Evolutionary conservation across 2,329 filamentous ascomycete genomes (phyloP), one percentile per base, ranked within the genome.

Genomic region (Penicillium sp.): DNA sequence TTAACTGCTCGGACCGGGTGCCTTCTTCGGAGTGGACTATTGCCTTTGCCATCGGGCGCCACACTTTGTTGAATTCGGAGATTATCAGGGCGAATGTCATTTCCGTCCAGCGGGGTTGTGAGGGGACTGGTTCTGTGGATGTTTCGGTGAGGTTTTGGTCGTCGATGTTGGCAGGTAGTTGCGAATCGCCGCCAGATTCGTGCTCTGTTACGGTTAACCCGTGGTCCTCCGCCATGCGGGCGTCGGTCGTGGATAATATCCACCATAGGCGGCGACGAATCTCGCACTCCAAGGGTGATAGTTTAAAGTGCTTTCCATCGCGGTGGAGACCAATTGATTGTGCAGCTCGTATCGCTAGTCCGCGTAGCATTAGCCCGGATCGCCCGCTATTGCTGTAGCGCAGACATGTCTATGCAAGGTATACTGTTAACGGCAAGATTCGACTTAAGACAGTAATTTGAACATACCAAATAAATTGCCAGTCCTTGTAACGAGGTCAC

Each of bases 181-280:
- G 52, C 3, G 64, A 63, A 59, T 84, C 81, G 57, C 79, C 82
- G 55, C 79, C 82, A 19, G 54, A 52, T 7, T 63, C 52, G 76
- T 75, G 60, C 78, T 83, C 79, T 1, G 76, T 79, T 1, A 80
- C 76, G 61, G 81, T 79, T 42, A 79, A 79, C 0, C 85, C 84
- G 58, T 86, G 82, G 55, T 86, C 84, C 60, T 87, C 84, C 2
- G 81, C 81, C 1, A 81, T 79, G 48, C 83, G 73, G 79, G 77
- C 49, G 21, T 68, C 66, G 8, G 60, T 63, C 1, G 60, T 55
- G 42, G 81, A 79, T 0, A 87, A 73, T 55, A 81, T 79, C 80
- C 82, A 84, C 82, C 82, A 84, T 8, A 84, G 69, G 14, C 82
- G 72, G 24, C 81, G 76, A 1, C 82, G 76, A 68, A 84, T 80